These are phyloP conservation scores for Tolypocladium guangdongense DNA, from an alignment of 2,329 filamentous ascomycete genomes.

Conservation along the genomic window DNA sequence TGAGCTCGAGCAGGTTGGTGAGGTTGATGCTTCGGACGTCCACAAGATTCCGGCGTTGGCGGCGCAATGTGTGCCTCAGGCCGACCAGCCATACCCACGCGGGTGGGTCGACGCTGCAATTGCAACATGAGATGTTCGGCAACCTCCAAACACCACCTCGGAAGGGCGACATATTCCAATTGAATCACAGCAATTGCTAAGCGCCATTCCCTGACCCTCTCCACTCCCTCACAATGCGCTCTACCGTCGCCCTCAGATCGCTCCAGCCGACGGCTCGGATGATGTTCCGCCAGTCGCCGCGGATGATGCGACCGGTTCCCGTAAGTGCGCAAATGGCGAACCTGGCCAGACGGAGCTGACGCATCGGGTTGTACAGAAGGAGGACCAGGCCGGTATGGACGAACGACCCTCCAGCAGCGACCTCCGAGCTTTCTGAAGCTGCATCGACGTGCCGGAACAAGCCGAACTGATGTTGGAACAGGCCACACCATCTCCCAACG, in stretches of 20 bases:
- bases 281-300: constrained; percentile 55
- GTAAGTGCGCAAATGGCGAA: constrained; percentile 34
- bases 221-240: constrained; percentile 45
- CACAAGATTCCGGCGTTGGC: constrained; percentile 25
- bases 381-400: constrained; percentile 55
- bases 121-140: constrained; percentile 24
- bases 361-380: constrained; percentile 36
- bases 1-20: constrained; percentile 3
- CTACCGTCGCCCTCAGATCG: constrained; percentile 56
- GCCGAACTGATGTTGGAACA: constrained; percentile 24
- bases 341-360: constrained; percentile 13
- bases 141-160: constrained; percentile 18
- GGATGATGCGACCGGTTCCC: constrained; percentile 60
- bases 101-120: constrained; percentile 21
- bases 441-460: neutral
- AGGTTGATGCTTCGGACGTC: constrained; percentile 21
- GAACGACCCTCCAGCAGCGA: neutral
- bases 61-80: constrained; percentile 28
- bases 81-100: constrained; percentile 16
- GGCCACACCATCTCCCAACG: constrained; percentile 96
- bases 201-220: constrained; percentile 16
- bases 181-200: constrained; percentile 15
- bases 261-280: constrained; percentile 52
- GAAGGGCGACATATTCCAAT: constrained; percentile 20
- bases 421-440: neutral